Evolutionary conservation across 441 rosid genomes (phyloP), one percentile per base, ranked within the genome.

Genomic region (Euphorbia corollata): DNA sequence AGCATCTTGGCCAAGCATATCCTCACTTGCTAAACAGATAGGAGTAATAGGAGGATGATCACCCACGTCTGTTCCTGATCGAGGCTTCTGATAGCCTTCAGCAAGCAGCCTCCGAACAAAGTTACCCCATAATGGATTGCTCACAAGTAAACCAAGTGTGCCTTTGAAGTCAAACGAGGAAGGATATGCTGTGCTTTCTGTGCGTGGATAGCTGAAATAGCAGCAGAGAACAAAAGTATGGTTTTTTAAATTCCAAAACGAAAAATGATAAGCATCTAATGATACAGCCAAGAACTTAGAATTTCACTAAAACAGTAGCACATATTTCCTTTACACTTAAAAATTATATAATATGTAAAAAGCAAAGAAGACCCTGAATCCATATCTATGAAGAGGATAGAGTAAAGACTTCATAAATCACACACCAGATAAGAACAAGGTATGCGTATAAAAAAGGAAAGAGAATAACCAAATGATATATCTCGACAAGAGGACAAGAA

Each of bases 1-100:
- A 58, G 95, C 87, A 87, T 93, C 98, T 18, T 82, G 82, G 41
- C 86, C 95, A 12, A 93, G 77, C 78, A 75, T 72, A 76, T 74
- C 83, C 85, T 90, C 97, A 51, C 84, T 82, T 61, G 92, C 96
- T 68, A 86, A 75, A 69, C 73, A 79, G 84, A 93, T 84, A 23
- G 97, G 96, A 59, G 97, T 93, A 65, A 93, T 90, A 72, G 98
- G 98, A 77, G 98, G 98, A 82, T 93, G 97, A 73, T 93, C 97
- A 67, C 97, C 98, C 11, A 76, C 97, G 76, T 93, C 97, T 0
- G 87, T 85, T 71, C 97, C 98, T 22, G 76, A 81, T 48, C 80
- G 82, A 60, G 97, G 94, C 79, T 84, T 86, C 53, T 78, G 73
- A 77, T 82, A 88, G 62, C 92, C 90, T 9, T 81, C 92, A 71